phyloP scores from a whole-genome alignment of 306 rosid species.

The Fragaria ananassa region DNA sequence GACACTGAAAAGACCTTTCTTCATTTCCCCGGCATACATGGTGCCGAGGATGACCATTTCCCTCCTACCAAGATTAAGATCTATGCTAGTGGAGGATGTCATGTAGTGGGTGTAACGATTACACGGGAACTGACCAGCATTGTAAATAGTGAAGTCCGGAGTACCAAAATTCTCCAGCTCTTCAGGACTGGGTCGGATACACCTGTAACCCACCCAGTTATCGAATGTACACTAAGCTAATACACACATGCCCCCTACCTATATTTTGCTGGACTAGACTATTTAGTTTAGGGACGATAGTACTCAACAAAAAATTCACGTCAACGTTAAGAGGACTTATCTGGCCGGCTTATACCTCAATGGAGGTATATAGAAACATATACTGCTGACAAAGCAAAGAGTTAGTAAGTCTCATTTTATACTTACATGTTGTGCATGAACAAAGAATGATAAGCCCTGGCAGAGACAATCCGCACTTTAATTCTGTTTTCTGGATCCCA shows the following conservation, averaged over 20 bases:
- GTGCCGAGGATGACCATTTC: constrained; percentile 99
- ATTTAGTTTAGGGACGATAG: constrained; percentile 16
- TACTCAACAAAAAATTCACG: constrained; percentile 11
- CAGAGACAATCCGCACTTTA: constrained; percentile 83
- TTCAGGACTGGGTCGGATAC: constrained; percentile 83
- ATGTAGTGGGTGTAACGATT: constrained; percentile 89
- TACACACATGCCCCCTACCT: constrained; percentile 11
- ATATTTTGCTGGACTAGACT: constrained; percentile 9
- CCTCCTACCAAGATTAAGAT: constrained; percentile 69
- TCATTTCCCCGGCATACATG: constrained; percentile 94
- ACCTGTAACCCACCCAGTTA: constrained; percentile 83
- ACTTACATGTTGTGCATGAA: constrained; percentile 98
- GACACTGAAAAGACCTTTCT: constrained; percentile 84
- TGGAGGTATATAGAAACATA: constrained; percentile 15
- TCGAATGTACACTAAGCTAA: constrained; percentile 53
- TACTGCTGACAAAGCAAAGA: constrained; percentile 6
- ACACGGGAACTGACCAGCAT: constrained; percentile 91
- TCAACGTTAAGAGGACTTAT: constrained; percentile 37
- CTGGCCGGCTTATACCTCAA: constrained; percentile 30
- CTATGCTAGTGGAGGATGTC: constrained; percentile 94
- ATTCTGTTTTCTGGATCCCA: constrained; percentile 79
- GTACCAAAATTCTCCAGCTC: constrained; percentile 87
- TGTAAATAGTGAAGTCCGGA: constrained; percentile 95
- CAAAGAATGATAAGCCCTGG: constrained; percentile 88
- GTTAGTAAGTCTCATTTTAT: neutral